Conservation (phyloP, 2,329 filamentous ascomycete species). For the Xylariales sp. region DNA sequence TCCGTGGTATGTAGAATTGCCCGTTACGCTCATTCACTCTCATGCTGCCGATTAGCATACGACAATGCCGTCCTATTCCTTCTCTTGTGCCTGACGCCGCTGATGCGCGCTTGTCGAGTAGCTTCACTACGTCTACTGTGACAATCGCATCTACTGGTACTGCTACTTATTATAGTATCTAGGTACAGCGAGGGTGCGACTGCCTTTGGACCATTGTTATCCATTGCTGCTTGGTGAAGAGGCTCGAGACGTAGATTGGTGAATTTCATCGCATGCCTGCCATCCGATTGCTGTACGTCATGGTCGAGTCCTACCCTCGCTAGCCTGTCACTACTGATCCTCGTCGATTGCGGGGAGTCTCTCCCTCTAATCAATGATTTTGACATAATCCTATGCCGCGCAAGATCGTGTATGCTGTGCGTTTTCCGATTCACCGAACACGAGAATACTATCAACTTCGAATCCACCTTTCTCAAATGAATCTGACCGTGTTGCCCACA, state of each 20-base stretch:
- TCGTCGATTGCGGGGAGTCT: too few relatives aligned
- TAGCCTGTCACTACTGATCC: too few relatives aligned
- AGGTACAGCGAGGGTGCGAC: not conserved
- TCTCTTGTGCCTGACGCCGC: not conserved
- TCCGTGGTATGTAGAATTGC: too few relatives aligned
- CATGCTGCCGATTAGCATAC: not conserved
- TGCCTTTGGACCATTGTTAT: not conserved
- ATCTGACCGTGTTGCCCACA: not conserved
- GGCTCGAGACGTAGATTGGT: too few relatives aligned
- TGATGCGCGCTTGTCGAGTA: slow-evolving; percentile 2
- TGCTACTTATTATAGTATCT: slow-evolving; percentile 2
- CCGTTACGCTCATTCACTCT: too few relatives aligned
- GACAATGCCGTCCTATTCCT: slow-evolving; percentile 1
- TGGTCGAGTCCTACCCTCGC: too few relatives aligned
- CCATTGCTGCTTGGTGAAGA: too few relatives aligned
- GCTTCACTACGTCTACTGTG: too few relatives aligned
- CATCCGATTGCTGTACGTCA: too few relatives aligned
- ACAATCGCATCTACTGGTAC: too few relatives aligned
- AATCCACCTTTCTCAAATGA: not conserved
- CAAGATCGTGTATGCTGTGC: slow-evolving; percentile 4
- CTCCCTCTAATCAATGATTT: slow-evolving; percentile 1
- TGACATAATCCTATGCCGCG: slow-evolving; percentile 3
- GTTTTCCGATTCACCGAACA: slow-evolving; percentile 2
- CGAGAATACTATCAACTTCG: slow-evolving; percentile 2
- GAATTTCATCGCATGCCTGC: too few relatives aligned